Evolutionary conservation across 1,284 basidiomycete genomes (phyloP), one percentile per base, ranked within the genome.

Genomic region (Omphalotus olearius): DNA sequence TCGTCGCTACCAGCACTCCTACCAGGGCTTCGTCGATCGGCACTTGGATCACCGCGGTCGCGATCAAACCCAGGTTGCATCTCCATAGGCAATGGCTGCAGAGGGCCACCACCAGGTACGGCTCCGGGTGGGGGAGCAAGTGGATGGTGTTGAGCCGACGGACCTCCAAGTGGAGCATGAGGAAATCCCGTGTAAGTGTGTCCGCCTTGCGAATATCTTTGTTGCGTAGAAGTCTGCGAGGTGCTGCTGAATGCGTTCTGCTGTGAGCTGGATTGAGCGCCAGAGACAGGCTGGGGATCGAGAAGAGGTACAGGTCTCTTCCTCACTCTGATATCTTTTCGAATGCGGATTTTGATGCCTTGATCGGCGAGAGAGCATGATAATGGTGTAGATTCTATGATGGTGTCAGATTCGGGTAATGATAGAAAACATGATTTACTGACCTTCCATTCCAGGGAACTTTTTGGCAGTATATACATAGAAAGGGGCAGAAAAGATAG

Each of bases 391-490:
- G 91, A 92, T 68, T 93, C 91, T 91, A 65, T 30, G 26, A 13
- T 16, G 45, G 37, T 53, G 50, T 51, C 25, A 55, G 45, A n/a
- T 45, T 46, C 36, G 45, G 26, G 23, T 17, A 45, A 47, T n/a
- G 17, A 44, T 9, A n/a, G 38, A 17, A 36, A 14, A 40, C 16
- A 14, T 43, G 28, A 26, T 11, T 33, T 10, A 68, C 82, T 39
- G 56, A 90, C 91, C 85, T 74, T 91, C 88, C 87, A 94, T 93
- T 18, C 91, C 91, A 0, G 93, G 92, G 65, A 95, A 96, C 68
- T 94, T 93, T 75, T 96, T 96, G 3, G 92, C 91, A 0, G 93
- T 93, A 65, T 92, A 96, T 25, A 95, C 90, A 57, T 92, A 91
- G 68, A 95, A 95, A 0, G 88, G 82, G 0, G 85, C 80, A 0